Base-by-base conservation (phyloP, 1,139 yeast species). In the Pneumocystis wakefieldiae region DNA sequence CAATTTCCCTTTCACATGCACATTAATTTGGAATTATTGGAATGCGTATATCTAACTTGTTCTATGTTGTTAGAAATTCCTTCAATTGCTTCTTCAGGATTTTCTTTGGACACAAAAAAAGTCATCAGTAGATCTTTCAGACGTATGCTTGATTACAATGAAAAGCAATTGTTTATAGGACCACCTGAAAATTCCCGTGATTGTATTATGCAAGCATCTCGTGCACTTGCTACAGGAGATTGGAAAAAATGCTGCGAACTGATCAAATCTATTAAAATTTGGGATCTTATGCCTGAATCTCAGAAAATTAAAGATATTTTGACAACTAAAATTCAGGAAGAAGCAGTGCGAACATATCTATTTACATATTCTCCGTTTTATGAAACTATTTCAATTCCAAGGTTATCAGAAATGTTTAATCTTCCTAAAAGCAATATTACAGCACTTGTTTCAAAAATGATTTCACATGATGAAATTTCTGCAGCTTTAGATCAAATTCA, bases 151-250 rank as follows among this genome's bases (percentile, higher is more conserved):
- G 98, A 92, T 73, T 87, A 87, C 78, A 91, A 88, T 73, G 96
- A 91, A 74, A 86, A 94, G 75, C 96, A 92, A 75, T 87, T 86
- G 67, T 92, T 92, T 79, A 89, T 91, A 68, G 98, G 98, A 55
- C 98, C 98, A 59, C 97, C 97, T 65, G 98, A 92, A 77, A 88
- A 92, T 75, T 87, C 95, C 63, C 86, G 95, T 73, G 99, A 92
- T 75, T 90, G 83, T 76, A 86, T 92, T 71, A 85, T 92, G 80
- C 91, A 88, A 74, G 96, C 97, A 62, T 94, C 97, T 59, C 85
- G 85, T 76, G 85, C 90, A 59, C 83, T 94, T 75, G 87, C 88
- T 74, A 83, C 81, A 70, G 97, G 97, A 69, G 89, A 92, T 73
- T 92, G 98, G 98, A 76, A 80, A 66, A 80, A 81, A 71, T 86